Evolutionary conservation across 1,284 basidiomycete genomes (phyloP).

Genomic region (Golubevia pallescens): DNA sequence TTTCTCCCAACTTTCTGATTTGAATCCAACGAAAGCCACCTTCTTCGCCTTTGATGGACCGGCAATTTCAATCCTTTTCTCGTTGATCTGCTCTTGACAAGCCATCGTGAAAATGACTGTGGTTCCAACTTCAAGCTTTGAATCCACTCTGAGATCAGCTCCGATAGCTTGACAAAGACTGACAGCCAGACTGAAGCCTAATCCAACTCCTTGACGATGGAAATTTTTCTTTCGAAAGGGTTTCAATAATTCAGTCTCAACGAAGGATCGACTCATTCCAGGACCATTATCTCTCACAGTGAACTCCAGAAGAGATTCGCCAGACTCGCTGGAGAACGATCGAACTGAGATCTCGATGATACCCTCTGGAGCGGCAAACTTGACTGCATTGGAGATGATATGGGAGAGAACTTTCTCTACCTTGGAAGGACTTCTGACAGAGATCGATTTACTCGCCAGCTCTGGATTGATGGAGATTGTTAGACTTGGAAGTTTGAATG

Average conservation of each 20-base stretch:
- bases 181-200: background rate
- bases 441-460: slow-evolving; percentile 16
- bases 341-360: slow-evolving; percentile 27
- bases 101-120: background rate
- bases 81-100: background rate
- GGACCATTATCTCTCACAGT: slow-evolving; percentile 9
- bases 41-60: background rate
- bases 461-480: slow-evolving; percentile 26
- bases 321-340: slow-evolving; percentile 7
- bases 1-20: background rate
- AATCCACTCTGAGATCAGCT: background rate
- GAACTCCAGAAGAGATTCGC: slow-evolving; percentile 12
- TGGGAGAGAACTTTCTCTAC: slow-evolving; percentile 35
- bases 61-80: background rate
- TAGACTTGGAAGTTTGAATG: slow-evolving; percentile 16
- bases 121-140: background rate
- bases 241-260: slow-evolving; percentile 29
- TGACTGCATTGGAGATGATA: slow-evolving; percentile 37
- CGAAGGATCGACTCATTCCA: background rate
- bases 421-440: slow-evolving; percentile 19
- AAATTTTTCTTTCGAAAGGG: background rate
- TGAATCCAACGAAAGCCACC: background rate
- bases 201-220: background rate
- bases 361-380: slow-evolving; percentile 25
- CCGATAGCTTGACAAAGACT: background rate